A percentile compares a stretch with the other conserved stretches of the same genome.
phyloP scores from a whole-genome alignment of 176 grass and related monocot genomes.

The Bonia amplexicaulis region DNA sequence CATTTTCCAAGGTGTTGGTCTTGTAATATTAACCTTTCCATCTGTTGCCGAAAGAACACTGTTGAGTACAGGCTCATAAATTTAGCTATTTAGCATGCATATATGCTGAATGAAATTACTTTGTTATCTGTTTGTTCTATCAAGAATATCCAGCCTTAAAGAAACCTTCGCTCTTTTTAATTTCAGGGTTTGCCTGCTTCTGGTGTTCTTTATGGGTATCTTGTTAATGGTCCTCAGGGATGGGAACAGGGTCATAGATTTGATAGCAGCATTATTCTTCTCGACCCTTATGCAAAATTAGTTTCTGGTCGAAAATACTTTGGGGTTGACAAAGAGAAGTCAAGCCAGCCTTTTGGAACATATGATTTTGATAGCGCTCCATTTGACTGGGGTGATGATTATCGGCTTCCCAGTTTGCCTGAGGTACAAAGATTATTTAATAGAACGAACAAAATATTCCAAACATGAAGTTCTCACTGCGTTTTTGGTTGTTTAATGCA shows the following conservation, averaged over 20 bases:
- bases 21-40: not conserved
- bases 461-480: slow-evolving; percentile 31
- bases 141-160: not conserved
- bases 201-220: slow-evolving; percentile 86
- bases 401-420: slow-evolving; percentile 74
- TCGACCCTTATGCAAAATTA: slow-evolving; percentile 96
- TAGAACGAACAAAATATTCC: slow-evolving; percentile 3
- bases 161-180: slow-evolving; percentile 8
- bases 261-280: slow-evolving; percentile 73
- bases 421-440: slow-evolving; percentile 59
- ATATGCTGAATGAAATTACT: not conserved
- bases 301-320: slow-evolving; percentile 78
- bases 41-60: not conserved
- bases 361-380: slow-evolving; percentile 74
- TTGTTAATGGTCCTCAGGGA: slow-evolving; percentile 65
- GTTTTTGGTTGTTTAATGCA: slow-evolving; percentile 47
- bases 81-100: not conserved
- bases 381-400: slow-evolving; percentile 92
- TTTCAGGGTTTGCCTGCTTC: slow-evolving; percentile 74
- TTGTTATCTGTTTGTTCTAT: not conserved
- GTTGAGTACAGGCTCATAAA: not conserved
- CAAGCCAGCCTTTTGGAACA: slow-evolving; percentile 57
- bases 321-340: slow-evolving; percentile 50
- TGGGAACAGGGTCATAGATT: slow-evolving; percentile 79
- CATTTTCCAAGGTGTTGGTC: not conserved